A percentile compares a stretch with the other conserved stretches of the same genome.
These are phyloP conservation scores for Pichia terricola DNA, from an alignment of 1,139 yeast species.

Conservation along the genomic window DNA sequence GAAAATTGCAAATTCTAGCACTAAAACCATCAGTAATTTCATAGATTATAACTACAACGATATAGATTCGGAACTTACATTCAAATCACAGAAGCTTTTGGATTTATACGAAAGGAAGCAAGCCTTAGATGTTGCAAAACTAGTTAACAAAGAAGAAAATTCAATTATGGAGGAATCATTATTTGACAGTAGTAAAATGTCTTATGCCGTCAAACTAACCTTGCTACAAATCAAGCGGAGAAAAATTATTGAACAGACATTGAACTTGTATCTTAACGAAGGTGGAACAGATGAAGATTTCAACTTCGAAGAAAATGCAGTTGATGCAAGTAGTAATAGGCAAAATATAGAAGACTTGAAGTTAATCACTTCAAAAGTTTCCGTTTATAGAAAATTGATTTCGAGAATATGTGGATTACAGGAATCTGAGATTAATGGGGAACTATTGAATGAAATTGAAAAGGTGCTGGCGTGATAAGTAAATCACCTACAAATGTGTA, in stretches of 20 bases:
- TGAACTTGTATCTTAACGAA: conserved; percentile 6
- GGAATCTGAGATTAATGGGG: conserved; percentile 69
- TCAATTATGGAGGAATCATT: conserved; percentile 4
- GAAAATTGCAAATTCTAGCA: conserved; percentile 1
- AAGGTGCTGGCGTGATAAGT: conserved; percentile 13
- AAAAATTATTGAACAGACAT: conserved; percentile 26
- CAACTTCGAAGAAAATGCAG: conserved; percentile 5
- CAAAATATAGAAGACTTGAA: conserved; percentile 3
- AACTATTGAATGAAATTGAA: conserved; percentile 48
- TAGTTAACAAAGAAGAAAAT: conserved; percentile 22
- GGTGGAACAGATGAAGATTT: conserved; percentile 6
- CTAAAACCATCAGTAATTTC: conserved; percentile 1
- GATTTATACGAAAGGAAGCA: conserved; percentile 25
- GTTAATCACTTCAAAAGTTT: conserved; percentile 38
- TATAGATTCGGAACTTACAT: conserved; percentile 1
- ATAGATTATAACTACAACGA: neutral
- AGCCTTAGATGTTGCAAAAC: conserved; percentile 26
- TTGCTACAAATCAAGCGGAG: conserved; percentile 44
- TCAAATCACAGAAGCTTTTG: conserved; percentile 13
- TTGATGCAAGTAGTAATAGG: neutral
- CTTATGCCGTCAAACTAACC: conserved; percentile 39
- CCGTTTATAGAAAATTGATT: conserved; percentile 71
- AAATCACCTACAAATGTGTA: neutral
- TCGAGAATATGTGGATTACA: conserved; percentile 76
- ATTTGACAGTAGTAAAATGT: conserved; percentile 9